Conservation (phyloP, 1,139 yeast genomes). For the Blastobotrys persicus region DNA sequence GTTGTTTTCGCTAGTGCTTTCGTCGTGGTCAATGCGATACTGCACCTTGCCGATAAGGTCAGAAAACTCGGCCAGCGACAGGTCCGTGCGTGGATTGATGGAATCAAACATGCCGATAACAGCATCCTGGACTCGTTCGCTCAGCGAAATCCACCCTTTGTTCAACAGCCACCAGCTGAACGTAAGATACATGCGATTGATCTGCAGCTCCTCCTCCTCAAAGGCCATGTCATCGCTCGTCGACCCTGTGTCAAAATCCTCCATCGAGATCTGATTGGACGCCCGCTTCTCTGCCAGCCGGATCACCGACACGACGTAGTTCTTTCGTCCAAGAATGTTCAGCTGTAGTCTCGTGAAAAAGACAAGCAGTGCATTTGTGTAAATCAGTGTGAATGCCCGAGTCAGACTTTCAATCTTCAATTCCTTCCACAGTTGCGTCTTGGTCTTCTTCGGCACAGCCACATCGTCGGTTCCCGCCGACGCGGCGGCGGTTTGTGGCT, state of each 20-base stretch:
- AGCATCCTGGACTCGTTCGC: constrained; percentile 52
- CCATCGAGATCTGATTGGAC: constrained; percentile 15
- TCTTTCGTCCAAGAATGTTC: constrained; percentile 82
- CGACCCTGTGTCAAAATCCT: constrained; percentile 27
- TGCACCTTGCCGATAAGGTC: constrained; percentile 46
- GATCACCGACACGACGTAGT: constrained; percentile 77
- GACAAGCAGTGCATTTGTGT: constrained; percentile 65
- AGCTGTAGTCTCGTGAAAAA: constrained; percentile 80
- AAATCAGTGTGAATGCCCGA: constrained; percentile 68
- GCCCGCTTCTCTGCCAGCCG: constrained; percentile 52
- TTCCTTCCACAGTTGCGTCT: constrained; percentile 80
- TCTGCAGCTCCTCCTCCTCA: constrained; percentile 35
- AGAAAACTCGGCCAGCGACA: constrained; percentile 60
- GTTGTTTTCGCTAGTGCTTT: constrained; percentile 19
- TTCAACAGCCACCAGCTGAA: constrained; percentile 94
- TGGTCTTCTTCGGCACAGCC: constrained; percentile 42
- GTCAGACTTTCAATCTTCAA: constrained; percentile 74
- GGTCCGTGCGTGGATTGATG: constrained; percentile 69
- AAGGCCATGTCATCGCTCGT: constrained; percentile 32
- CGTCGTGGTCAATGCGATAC: constrained; percentile 39
- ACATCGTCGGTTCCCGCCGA: too few relatives aligned
- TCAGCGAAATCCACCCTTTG: constrained; percentile 70
- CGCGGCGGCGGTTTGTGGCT: constrained; percentile 6
- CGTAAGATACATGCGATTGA: constrained; percentile 82
- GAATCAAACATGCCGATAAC: constrained; percentile 62